Evolutionary conservation across 1,139 yeast genomes (phyloP), one percentile per base, ranked within the genome.

Genomic region (Chernovozyma sophiae-reginae): DNA sequence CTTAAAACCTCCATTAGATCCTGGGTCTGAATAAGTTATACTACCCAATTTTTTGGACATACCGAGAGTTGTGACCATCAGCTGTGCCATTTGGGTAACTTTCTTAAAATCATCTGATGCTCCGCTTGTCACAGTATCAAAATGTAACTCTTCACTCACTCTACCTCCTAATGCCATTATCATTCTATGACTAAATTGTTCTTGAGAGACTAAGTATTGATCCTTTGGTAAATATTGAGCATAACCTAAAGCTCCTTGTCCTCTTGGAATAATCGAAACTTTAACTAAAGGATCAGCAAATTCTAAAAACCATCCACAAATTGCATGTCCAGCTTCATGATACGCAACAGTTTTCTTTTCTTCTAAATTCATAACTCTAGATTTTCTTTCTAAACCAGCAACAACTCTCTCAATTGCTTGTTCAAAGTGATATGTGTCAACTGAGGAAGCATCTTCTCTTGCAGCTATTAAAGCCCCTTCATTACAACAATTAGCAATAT

Each of bases 401-500:
- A 84, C 74, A 35, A 84, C 92, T 54, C 92, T 74, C 58, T 84
- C 92, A 51, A 84, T 83, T 19, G 92, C 92, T 52, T 77, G 81
- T 53, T 84, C 94, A 51, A 84, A 84, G 58, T 84, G 89, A 34
- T 65, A 63, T 25, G 74, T 55, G 32, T 70, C 77, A 15, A 84
- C 87, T 17, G 70, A 58, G 1, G 60, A 55, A 4, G 80, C 76
- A 50, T 80, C 77, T 42, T 71, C 70, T 58, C 94, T 72, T 1
- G 92, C 92, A 14, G 92, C 92, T 52, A 82, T 80, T 49, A 84
- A 70, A 2, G 92, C 92, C 42, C 90, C 90, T 58, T 84, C 94
- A 50, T 84, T 84, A 60, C 89, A 82, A 48, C 82, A 82, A 54
- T 84, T 84, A 35, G 94, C 89, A 56, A 84, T 84, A 56, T 84